Base-by-base conservation (phyloP, 768 basidiomycete genomes). In the Suillus ampliporus region DNA sequence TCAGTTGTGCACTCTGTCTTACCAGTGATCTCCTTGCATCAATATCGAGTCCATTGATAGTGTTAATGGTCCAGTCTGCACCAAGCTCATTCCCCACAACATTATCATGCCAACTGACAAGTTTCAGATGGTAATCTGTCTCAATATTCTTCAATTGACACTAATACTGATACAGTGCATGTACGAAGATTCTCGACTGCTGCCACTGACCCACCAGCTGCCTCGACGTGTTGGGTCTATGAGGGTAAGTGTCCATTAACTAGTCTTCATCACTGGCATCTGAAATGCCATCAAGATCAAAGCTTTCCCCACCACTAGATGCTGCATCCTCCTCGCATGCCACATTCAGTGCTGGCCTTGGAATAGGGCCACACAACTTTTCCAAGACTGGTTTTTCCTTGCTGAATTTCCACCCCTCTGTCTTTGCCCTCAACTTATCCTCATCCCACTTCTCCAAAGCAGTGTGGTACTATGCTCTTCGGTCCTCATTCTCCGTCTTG, bases 401-500 rank as follows among this genome's bases (percentile, higher is more conserved):
- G 2, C 23, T 28, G 35, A 43, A 61, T 46, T 53, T 61, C 34
- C 28, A 28, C 40, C 28, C 28, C 34, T 52, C 60, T 61, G 60
- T 37, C 40, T 61, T 61, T 21, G 34, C 60, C 28, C 28, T 13
- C 10, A 37, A 21, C 34, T 61, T 61, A 35, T 38, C 37, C 19
- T 47, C 4, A 4, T 28, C 50, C 44, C 58, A 60, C 17, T 19
- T 37, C 44, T 60, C 28, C 48, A 60, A 43, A 21, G 44, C 48
- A 23, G 41, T 37, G 19, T 51, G 58, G 37, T 60, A 60, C 23
- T 38, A 35, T 38, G 23, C 50, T 52, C 60, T 1, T 40, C 8
- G 15, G 13, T 15, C 60, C 21, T 61, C 38, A 38, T 61, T 61
- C 60, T 61, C 60, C 2, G 37, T 48, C 60, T 61, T 61, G 21